A percentile compares a stretch with the other conserved stretches of the same genome.
Conservation (phyloP, 2,329 filamentous ascomycete genomes). For the Fusarium sp. region DNA sequence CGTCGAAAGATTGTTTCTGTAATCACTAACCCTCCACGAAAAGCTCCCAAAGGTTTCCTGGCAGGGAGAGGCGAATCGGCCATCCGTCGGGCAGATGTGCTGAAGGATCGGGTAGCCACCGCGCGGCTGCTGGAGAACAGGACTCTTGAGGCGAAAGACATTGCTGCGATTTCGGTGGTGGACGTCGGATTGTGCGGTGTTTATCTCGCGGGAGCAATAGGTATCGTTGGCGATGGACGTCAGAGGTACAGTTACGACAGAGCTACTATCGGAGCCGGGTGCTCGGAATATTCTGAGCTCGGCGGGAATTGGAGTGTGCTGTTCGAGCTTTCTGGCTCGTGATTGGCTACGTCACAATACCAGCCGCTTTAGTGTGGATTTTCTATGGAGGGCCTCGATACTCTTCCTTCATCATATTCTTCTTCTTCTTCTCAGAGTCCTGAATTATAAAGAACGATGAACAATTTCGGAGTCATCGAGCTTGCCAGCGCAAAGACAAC, state of each 20-base stretch:
- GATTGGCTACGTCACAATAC: conserved; percentile 41
- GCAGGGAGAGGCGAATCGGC: conserved; percentile 60
- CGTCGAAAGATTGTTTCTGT: not conserved
- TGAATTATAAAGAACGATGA: conserved; percentile 54
- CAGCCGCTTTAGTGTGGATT: conserved; percentile 31
- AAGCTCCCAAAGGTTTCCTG: conserved; percentile 67
- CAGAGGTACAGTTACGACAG: conserved; percentile 18
- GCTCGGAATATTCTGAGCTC: conserved; percentile 44
- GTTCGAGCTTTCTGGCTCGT: conserved; percentile 19
- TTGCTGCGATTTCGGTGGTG: conserved; percentile 41
- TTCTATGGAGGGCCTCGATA: conserved; percentile 7
- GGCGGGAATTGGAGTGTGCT: conserved; percentile 18
- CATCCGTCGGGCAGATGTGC: conserved; percentile 60
- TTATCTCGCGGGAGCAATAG: conserved; percentile 26
- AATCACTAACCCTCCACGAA: conserved; percentile 66
- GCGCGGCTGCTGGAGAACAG: conserved; percentile 53
- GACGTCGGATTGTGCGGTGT: conserved; percentile 20
- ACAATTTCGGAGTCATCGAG: conserved; percentile 83
- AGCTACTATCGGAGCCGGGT: conserved; percentile 32
- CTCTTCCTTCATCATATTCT: not conserved
- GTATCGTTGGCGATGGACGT: conserved; percentile 31
- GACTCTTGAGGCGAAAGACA: conserved; percentile 56
- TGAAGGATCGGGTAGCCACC: conserved; percentile 55
- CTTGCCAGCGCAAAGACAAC: conserved; percentile 75
- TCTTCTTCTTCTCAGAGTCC: not conserved